Evolutionary conservation across 768 basidiomycete genomes (phyloP), one percentile per base, ranked within the genome.

Genomic region (Imleria badia): DNA sequence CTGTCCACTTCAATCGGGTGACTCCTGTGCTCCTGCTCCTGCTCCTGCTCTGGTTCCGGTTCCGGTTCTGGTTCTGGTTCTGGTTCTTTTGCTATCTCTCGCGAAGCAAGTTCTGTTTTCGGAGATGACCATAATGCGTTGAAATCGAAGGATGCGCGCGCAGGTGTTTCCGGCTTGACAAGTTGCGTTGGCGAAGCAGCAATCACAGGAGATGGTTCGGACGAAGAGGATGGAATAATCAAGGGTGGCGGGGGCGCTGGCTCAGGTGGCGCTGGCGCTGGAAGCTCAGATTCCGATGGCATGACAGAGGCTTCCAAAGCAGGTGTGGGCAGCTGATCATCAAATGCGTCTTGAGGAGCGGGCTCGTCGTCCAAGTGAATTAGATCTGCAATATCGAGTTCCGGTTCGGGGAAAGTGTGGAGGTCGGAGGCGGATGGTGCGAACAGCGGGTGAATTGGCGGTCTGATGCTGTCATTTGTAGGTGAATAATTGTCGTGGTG

Each of bases 321-420:
- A 17, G 67, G 56, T 15, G 60, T 51, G 15, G 58, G 51, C 6
- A 60, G 30, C 17, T 66, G 55, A 44, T 67, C 62, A 45, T 57
- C 47, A 49, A 67, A 55, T 8, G 56, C 55, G 42, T 79, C 76
- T 45, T 76, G 73, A 47, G 65, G 61, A 30, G 52, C 26, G 19
- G 73, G 68, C 51, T 86, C 85, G 45, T 88, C 87, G 57, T 90
- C 88, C 57, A 90, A 81, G 67, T 89, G 88, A 56, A 90, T 89
- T 59, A 90, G 74, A 67, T 90, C 88, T 36, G 82, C 81, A 19
- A 90, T 79, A 62, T 89, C 85, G 47, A 89, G 66, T 70, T 89
- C 87, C 31, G 81, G 81, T 66, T 87, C 87, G 19, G 72, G 61
- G 6, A 65, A 57, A 29, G 64, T 65, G 51, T 60, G 69, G 31